Evolutionary conservation across 495 filamentous ascomycete genomes (phyloP).

Genomic region (Hypoxylon intermedium): DNA sequence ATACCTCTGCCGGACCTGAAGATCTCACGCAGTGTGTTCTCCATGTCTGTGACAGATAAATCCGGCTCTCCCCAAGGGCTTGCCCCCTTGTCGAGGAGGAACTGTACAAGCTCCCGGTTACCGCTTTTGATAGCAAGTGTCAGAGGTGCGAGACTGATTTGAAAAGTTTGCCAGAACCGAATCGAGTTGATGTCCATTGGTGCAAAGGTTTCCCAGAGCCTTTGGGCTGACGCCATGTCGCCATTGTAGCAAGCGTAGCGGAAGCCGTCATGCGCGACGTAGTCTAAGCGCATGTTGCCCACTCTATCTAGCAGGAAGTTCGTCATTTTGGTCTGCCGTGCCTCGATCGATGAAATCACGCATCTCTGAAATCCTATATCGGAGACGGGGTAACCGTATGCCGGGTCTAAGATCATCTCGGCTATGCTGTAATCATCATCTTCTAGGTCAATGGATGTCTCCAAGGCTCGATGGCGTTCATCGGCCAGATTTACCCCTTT

Average conservation of each 20-base stretch:
- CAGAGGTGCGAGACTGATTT: neutral
- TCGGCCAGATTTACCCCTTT: neutral
- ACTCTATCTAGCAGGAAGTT: neutral
- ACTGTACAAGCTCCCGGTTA: neutral
- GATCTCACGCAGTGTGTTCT: neutral
- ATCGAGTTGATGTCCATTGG: conserved; percentile 46
- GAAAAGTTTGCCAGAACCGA: neutral
- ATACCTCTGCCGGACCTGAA: neutral
- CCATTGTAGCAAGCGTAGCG: neutral
- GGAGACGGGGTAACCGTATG: neutral
- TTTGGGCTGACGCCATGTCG: neutral
- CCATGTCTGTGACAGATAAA: neutral
- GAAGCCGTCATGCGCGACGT: neutral
- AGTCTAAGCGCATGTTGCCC: neutral
- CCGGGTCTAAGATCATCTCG: neutral
- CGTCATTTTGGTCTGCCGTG: neutral
- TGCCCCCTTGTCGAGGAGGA: neutral
- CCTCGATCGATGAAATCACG: neutral
- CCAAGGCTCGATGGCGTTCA: neutral
- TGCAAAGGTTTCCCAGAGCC: conserved; percentile 47
- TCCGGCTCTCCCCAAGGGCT: neutral
- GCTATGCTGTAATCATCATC: conserved; percentile 1
- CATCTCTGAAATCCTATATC: neutral
- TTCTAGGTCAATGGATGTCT: neutral
- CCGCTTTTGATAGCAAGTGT: neutral